phyloP scores from a whole-genome alignment of 2,329 filamentous ascomycete genomes.

The Penicillium oxalicum region DNA sequence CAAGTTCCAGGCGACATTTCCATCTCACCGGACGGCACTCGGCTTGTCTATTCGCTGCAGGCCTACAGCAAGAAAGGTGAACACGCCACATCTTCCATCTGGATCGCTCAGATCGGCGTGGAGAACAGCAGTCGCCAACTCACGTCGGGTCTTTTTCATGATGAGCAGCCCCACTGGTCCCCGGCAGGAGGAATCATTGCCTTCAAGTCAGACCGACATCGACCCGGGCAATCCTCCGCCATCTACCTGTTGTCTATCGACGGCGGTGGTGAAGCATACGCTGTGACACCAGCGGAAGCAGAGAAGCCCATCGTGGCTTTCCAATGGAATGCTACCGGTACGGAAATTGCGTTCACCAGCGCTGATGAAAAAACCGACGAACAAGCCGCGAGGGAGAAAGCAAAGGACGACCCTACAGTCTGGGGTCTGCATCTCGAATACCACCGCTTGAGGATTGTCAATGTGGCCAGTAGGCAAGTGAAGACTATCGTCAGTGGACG shows the following conservation, averaged over 20 bases:
- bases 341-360: neutral
- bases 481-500: too few species aligned
- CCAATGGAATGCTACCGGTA: neutral
- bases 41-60: too few species aligned
- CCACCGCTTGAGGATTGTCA: conserved; percentile 8
- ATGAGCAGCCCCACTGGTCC: conserved; percentile 10
- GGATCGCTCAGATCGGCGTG: conserved; percentile 7
- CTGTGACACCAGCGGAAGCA: neutral
- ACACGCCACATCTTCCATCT: conserved; percentile 5
- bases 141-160: conserved; percentile 9
- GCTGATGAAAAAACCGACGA: neutral
- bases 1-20: too few species aligned
- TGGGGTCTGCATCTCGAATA: conserved; percentile 9
- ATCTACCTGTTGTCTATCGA: neutral
- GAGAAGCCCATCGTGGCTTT: neutral
- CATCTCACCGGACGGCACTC: too few species aligned
- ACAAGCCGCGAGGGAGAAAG: neutral
- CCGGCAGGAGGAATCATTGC: conserved; percentile 11
- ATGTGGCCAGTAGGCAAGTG: neutral
- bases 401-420: neutral
- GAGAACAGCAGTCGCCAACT: conserved; percentile 7
- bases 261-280: neutral
- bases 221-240: conserved; percentile 3
- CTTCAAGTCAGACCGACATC: conserved; percentile 11
- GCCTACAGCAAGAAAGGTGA: neutral